phyloP scores from a whole-genome alignment of 2,329 filamentous ascomycete species.

The Aspergillus texensis region DNA sequence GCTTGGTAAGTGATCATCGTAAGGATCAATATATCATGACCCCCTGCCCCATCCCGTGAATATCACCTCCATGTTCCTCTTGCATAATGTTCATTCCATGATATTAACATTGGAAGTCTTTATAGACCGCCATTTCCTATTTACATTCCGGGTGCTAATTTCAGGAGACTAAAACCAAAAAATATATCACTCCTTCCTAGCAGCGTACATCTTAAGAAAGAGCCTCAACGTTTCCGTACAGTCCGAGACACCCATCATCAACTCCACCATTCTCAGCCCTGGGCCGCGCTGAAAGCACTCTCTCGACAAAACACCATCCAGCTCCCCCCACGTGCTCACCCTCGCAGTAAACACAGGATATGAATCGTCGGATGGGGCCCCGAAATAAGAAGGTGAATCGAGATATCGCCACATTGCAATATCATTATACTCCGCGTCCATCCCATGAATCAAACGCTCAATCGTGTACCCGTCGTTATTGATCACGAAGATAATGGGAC shows the following conservation, averaged over 20 bases:
- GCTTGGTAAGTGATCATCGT: too few species aligned
- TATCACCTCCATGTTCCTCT: too few species aligned
- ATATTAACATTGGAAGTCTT: not conserved
- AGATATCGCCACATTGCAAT: constrained; percentile 34
- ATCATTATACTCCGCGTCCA: constrained; percentile 25
- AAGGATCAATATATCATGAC: too few species aligned
- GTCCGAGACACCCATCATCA: not conserved
- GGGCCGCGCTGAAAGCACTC: not conserved
- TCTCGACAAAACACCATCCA: not conserved
- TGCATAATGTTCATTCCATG: not conserved
- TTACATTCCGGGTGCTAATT: not conserved
- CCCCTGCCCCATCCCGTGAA: too few species aligned
- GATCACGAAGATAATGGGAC: constrained; percentile 23
- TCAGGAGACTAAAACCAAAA: rapidly evolving
- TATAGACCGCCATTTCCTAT: not conserved
- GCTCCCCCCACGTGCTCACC: not conserved
- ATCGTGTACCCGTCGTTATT: constrained; percentile 16
- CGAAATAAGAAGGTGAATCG: not conserved
- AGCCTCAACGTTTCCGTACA: not conserved
- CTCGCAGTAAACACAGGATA: not conserved
- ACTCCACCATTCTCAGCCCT: not conserved
- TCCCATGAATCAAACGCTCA: constrained; percentile 13
- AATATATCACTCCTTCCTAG: not conserved
- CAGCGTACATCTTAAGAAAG: not conserved
- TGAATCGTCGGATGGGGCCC: not conserved